Base-by-base conservation (phyloP, 768 basidiomycete species). In the Lentinula boryana region DNA sequence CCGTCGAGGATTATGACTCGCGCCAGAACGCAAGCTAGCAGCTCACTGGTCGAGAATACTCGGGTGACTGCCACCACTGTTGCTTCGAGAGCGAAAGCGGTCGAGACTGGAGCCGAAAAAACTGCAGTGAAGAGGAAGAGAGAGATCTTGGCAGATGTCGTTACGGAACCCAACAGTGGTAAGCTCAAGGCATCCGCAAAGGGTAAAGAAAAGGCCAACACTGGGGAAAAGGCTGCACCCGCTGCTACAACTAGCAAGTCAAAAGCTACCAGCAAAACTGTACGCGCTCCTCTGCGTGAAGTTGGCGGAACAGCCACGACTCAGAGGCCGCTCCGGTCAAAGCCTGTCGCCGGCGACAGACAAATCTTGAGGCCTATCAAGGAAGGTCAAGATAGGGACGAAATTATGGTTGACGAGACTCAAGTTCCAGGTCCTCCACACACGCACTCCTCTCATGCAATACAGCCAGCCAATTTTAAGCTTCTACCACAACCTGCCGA, bases 41-140 rank as follows among this genome's bases (percentile, higher is more conserved):
- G 63, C 55, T 65, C 69, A 63, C 40, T 56, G 6, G 72, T 74
- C 69, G 74, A 73, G 54, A 62, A 53, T 54, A 44, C 57, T 50
- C 69, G 80, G 66, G 77, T 74, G 66, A 75, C 78, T 59, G 72
- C 73, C 57, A 71, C 82, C 27, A 82, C 84, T 38, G 79, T 80
- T 51, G 78, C 84, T 56, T 81, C 83, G 53, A 74, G 79, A 66
- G 79, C 82, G 32, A 85, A 85, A 72, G 69, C 76, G 46, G 70
- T 76, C 69, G 64, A 69, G 69, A 53, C 70, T 63, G 71, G 76
- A 54, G 71, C 73, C 63, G 74, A 74, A 41, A 79, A 83, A 63
- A 66, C 71, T 21, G 86, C 78, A 3, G 85, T 82, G 54, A 91
- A 92, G 71, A 81, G 91, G 63, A 93, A 93, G 71, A 87, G 92